Evolutionary conservation across 352 stramenopile genomes (phyloP).

Genomic region (Poterioochromonas sp.): DNA sequence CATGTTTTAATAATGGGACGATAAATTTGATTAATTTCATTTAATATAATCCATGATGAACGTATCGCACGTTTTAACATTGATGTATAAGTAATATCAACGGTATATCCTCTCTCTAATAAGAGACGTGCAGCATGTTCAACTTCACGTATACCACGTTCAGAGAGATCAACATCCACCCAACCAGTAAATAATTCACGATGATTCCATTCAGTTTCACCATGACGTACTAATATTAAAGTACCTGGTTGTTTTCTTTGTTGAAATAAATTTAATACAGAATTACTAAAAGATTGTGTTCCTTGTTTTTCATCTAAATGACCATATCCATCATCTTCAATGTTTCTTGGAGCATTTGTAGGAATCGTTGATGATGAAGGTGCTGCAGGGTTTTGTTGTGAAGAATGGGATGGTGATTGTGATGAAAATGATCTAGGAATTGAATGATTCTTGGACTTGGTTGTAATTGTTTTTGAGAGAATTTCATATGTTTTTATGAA

Average conservation of each 20-base stretch:
- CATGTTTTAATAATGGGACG: slow-evolving; percentile 84
- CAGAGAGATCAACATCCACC: slow-evolving; percentile 68
- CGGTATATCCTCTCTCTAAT: slow-evolving; percentile 76
- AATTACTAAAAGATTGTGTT: too few relatives aligned
- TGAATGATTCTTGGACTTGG: too few relatives aligned
- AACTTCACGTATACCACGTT: slow-evolving; percentile 31
- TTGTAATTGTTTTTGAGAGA: too few relatives aligned
- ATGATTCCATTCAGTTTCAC: slow-evolving; percentile 70
- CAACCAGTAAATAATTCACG: slow-evolving; percentile 61
- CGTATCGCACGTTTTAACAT: slow-evolving; percentile 86
- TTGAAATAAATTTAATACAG: background rate
- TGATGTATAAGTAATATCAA: slow-evolving; percentile 88
- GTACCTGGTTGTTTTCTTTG: slow-evolving; percentile 18
- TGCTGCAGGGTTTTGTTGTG: too few relatives aligned
- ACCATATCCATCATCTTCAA: slow-evolving; percentile 29
- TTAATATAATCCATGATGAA: slow-evolving; percentile 81
- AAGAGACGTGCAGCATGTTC: slow-evolving; percentile 43
- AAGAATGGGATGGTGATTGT: too few relatives aligned
- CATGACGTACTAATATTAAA: slow-evolving; percentile 68
- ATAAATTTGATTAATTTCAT: slow-evolving; percentile 85
- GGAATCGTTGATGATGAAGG: too few relatives aligned
- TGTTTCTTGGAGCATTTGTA: too few relatives aligned
- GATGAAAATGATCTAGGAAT: too few relatives aligned
- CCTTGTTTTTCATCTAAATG: too few relatives aligned
- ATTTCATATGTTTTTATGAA: too few relatives aligned